Conservation (phyloP, 2,329 filamentous ascomycete species). For the Arthrobotrys entomopaga region DNA sequence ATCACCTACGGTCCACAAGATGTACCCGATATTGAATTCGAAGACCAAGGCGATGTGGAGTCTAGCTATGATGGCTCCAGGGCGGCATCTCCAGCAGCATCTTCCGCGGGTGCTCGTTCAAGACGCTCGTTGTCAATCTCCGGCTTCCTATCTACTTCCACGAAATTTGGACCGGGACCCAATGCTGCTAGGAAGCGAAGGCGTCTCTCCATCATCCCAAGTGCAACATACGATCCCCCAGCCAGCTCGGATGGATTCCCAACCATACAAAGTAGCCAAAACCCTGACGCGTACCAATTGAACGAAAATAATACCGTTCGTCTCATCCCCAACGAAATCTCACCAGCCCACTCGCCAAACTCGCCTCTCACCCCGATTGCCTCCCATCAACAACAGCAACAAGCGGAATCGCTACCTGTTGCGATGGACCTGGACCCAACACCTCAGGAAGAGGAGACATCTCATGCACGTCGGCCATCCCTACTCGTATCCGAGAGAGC, state of each 20-base stretch:
- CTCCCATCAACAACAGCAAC: constrained; percentile 22
- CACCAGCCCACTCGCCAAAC: constrained; percentile 28
- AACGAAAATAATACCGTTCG: constrained; percentile 42
- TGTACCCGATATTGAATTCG: constrained; percentile 45
- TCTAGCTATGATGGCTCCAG: constrained; percentile 45
- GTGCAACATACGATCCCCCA: constrained; percentile 50
- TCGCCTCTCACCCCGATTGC: constrained; percentile 49
- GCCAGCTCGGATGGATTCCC: constrained; percentile 42
- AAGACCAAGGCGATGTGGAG: constrained; percentile 44
- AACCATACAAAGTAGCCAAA: constrained; percentile 19
- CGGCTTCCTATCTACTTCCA: constrained; percentile 46
- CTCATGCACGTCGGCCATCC: constrained; percentile 55
- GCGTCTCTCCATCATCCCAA: constrained; percentile 52
- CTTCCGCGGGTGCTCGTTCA: constrained; percentile 41
- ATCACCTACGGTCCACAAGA: constrained; percentile 46
- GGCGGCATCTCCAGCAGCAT: constrained; percentile 38
- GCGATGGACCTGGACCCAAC: constrained; percentile 53
- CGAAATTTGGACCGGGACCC: constrained; percentile 50
- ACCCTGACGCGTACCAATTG: constrained; percentile 29
- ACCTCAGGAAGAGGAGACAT: constrained; percentile 52
- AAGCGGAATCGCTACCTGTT: constrained; percentile 18
- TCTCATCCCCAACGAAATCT: constrained; percentile 47
- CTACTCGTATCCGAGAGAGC: constrained; percentile 58
- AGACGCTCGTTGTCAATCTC: constrained; percentile 51
- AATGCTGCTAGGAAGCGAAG: constrained; percentile 44